Evolutionary conservation across 2,329 filamentous ascomycete genomes (phyloP).

Genomic region (Cordyceps javanica): DNA sequence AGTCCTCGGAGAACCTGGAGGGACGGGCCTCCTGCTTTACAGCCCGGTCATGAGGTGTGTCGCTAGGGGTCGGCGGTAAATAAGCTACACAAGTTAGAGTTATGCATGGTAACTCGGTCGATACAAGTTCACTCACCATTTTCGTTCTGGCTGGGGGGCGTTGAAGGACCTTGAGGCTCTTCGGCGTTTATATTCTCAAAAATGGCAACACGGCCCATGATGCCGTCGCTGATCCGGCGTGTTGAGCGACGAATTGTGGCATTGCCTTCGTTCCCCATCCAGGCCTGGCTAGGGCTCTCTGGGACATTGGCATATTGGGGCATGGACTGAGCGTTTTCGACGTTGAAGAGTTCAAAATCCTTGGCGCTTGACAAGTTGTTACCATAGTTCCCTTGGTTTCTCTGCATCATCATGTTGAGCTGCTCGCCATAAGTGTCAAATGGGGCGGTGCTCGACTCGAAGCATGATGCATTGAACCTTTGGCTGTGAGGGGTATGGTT

Average conservation of each 20-base stretch:
- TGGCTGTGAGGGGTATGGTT: slow-evolving; percentile 48
- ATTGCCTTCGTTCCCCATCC: slow-evolving; percentile 46
- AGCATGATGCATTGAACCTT: slow-evolving; percentile 44
- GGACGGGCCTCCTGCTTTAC: slow-evolving; percentile 36
- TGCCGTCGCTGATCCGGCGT: slow-evolving; percentile 52
- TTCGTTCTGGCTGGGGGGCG: slow-evolving; percentile 55
- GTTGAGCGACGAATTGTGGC: slow-evolving; percentile 36
- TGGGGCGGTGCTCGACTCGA: slow-evolving; percentile 36
- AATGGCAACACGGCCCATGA: slow-evolving; percentile 53
- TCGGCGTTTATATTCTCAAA: slow-evolving; percentile 49
- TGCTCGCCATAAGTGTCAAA: slow-evolving; percentile 42
- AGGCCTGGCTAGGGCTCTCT: slow-evolving; percentile 41
- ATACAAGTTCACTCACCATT: slow-evolving; percentile 41
- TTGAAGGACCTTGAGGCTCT: slow-evolving; percentile 47
- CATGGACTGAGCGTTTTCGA: slow-evolving; percentile 41
- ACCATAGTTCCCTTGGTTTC: slow-evolving; percentile 38
- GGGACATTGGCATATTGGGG: slow-evolving; percentile 45
- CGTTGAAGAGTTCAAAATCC: slow-evolving; percentile 45
- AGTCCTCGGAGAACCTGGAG: slow-evolving; percentile 51
- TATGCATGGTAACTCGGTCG: not conserved
- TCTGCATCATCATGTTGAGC: slow-evolving; percentile 41
- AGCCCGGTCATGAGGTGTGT: slow-evolving; percentile 50
- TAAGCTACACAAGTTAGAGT: slow-evolving; percentile 38
- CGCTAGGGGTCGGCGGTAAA: slow-evolving; percentile 61
- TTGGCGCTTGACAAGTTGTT: slow-evolving; percentile 36